Evolutionary conservation across 2,329 filamentous ascomycete genomes (phyloP).

Genomic region (Ophiocordyceps sinensis): DNA sequence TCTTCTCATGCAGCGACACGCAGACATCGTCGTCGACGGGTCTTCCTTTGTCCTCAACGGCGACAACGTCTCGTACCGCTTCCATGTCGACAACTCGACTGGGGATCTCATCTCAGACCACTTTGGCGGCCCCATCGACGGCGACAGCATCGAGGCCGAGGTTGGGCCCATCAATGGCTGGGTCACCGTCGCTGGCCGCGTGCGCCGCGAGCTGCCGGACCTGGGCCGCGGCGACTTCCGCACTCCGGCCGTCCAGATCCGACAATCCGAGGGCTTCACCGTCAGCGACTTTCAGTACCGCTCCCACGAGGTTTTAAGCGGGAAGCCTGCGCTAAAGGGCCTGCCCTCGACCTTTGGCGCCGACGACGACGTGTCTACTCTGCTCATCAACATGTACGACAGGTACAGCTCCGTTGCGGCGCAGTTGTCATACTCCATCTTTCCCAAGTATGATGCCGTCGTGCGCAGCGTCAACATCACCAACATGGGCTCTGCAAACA

Average conservation of each 20-base stretch:
- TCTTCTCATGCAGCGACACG: too few relatives aligned
- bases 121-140: conserved; percentile 41
- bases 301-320: conserved; percentile 37
- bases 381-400: conserved; percentile 43
- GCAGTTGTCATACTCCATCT: conserved; percentile 48
- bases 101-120: conserved; percentile 46
- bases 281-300: conserved; percentile 44
- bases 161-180: conserved; percentile 31
- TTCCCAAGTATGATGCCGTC: conserved; percentile 45
- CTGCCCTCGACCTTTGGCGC: conserved; percentile 45
- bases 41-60: conserved; percentile 42
- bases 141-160: conserved; percentile 27
- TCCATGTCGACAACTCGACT: conserved; percentile 42
- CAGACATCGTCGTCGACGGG: conserved; percentile 39
- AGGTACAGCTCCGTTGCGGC: conserved; percentile 42
- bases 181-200: conserved; percentile 32
- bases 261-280: conserved; percentile 42
- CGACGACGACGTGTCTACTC: conserved; percentile 40
- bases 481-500: conserved; percentile 37
- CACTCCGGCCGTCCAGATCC: conserved; percentile 44
- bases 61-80: conserved; percentile 43
- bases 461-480: conserved; percentile 46
- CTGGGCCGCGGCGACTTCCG: conserved; percentile 49
- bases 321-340: conserved; percentile 41
- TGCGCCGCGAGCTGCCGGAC: conserved; percentile 49